These are phyloP conservation scores for Saccharomyces hybrid DNA, from an alignment of 1,139 yeast species.

Conservation along the genomic window DNA sequence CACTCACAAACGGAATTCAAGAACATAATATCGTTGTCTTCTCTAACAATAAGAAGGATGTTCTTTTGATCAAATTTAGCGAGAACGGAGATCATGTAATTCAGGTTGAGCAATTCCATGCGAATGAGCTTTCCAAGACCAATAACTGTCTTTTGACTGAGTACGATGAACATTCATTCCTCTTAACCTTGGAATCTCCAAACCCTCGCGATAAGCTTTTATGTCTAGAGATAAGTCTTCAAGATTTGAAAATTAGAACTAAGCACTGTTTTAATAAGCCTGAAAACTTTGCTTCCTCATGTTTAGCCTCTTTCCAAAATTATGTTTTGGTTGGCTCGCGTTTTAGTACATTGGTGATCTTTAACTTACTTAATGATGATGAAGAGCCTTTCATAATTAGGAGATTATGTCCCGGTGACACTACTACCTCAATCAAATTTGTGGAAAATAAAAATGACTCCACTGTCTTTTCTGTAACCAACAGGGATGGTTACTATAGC, in stretches of 20 bases:
- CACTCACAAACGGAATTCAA: conserved; percentile 44
- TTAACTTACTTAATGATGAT: conserved; percentile 34
- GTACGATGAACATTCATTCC: conserved; percentile 28
- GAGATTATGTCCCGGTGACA: conserved; percentile 61
- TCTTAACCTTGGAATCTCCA: conserved; percentile 58
- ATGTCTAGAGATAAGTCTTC: conserved; percentile 35
- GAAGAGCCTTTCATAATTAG: conserved; percentile 33
- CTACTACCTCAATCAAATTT: conserved; percentile 51
- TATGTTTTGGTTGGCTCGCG: conserved; percentile 64
- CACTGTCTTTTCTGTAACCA: conserved; percentile 39
- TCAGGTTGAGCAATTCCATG: conserved; percentile 11
- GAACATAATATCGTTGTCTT: conserved; percentile 39
- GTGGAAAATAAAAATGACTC: conserved; percentile 27
- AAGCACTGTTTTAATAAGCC: conserved; percentile 31
- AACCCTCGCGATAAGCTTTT: conserved; percentile 53
- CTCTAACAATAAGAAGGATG: conserved; percentile 47
- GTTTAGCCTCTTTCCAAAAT: conserved; percentile 39
- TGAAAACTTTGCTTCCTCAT: conserved; percentile 53
- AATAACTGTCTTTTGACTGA: conserved; percentile 43
- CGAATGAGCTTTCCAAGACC: conserved; percentile 38
- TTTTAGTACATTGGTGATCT: conserved; percentile 57
- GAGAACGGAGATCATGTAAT: conserved; percentile 20
- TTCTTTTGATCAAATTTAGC: conserved; percentile 42
- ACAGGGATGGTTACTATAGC: conserved; percentile 60
- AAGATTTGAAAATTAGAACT: conserved; percentile 21